Evolutionary conservation across 257 asterid genomes (phyloP).

Genomic region (Eustoma russellianum): DNA sequence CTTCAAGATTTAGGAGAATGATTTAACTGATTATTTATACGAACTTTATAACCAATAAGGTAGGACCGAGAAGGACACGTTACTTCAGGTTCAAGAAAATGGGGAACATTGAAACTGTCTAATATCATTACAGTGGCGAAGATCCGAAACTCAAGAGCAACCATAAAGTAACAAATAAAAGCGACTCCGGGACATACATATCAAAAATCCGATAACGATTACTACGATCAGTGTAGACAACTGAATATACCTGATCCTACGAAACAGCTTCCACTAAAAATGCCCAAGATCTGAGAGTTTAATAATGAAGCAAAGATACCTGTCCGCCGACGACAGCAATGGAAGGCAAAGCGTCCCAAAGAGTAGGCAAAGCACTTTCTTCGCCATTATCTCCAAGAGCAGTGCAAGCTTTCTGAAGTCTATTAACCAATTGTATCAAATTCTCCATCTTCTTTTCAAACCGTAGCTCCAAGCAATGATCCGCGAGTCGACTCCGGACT

Average conservation of each 20-base stretch:
- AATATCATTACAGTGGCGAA: not conserved
- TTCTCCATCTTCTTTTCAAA: conserved; percentile 42
- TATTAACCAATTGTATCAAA: conserved; percentile 73
- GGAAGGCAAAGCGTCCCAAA: conserved; percentile 94
- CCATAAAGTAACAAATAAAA: not conserved
- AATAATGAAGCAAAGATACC: conserved; percentile 23
- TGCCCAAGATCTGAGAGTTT: conserved; percentile 5
- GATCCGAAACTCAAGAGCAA: conserved; percentile 8
- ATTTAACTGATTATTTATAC: not conserved
- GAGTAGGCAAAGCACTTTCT: conserved; percentile 80
- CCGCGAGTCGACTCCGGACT: conserved; percentile 26
- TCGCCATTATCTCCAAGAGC: conserved; percentile 96
- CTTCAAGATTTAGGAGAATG: not conserved
- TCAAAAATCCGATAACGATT: not conserved
- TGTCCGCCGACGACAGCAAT: conserved; percentile 99
- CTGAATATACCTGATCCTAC: not conserved
- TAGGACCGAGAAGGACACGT: too few species aligned
- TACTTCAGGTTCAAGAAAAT: not conserved
- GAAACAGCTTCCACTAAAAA: not conserved
- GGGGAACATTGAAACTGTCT: not conserved
- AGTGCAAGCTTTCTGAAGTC: conserved; percentile 90
- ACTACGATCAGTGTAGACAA: not conserved
- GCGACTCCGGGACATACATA: not conserved
- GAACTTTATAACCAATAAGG: not conserved
- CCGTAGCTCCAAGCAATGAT: conserved; percentile 11